A percentile compares a stretch with the other conserved stretches of the same genome.
Evolutionary conservation across 306 rosid species (phyloP).

Genomic region (Casuarina cunninghamiana): DNA sequence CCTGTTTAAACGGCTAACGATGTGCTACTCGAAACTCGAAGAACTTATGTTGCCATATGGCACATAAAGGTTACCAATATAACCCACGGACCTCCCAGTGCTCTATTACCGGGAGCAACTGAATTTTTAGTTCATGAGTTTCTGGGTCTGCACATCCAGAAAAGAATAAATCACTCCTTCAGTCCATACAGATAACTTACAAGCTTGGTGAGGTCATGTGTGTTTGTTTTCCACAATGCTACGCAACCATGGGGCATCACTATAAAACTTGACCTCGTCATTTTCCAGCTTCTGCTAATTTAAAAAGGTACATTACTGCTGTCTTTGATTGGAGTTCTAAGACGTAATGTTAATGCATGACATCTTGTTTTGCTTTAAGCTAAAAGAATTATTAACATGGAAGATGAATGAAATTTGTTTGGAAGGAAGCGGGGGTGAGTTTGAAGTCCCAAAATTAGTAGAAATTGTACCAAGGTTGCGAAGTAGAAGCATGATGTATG

Average conservation of each 20-base stretch:
- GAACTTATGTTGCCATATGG: conserved; percentile 62
- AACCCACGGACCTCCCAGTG: conserved; percentile 77
- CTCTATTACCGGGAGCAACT: not conserved
- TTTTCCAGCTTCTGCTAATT: conserved; percentile 4
- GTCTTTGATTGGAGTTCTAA: not conserved
- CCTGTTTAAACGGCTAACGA: conserved; percentile 84
- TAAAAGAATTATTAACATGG: not conserved
- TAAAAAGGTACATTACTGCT: not conserved
- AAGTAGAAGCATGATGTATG: not conserved
- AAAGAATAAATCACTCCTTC: not conserved
- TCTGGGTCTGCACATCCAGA: not conserved
- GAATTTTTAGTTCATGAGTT: not conserved
- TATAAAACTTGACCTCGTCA: not conserved
- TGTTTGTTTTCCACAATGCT: not conserved
- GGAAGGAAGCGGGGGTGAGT: not conserved
- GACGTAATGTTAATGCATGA: not conserved
- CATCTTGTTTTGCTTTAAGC: not conserved
- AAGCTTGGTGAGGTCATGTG: not conserved
- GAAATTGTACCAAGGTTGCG: not conserved
- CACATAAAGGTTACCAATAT: conserved; percentile 57
- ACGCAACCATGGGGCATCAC: not conserved
- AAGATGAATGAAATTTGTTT: not conserved
- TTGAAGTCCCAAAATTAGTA: not conserved
- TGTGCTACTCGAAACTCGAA: conserved; percentile 78
- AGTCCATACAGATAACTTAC: not conserved